These are phyloP conservation scores for Prinsepia uniflora DNA, from an alignment of 306 rosid species.

Conservation along the genomic window DNA sequence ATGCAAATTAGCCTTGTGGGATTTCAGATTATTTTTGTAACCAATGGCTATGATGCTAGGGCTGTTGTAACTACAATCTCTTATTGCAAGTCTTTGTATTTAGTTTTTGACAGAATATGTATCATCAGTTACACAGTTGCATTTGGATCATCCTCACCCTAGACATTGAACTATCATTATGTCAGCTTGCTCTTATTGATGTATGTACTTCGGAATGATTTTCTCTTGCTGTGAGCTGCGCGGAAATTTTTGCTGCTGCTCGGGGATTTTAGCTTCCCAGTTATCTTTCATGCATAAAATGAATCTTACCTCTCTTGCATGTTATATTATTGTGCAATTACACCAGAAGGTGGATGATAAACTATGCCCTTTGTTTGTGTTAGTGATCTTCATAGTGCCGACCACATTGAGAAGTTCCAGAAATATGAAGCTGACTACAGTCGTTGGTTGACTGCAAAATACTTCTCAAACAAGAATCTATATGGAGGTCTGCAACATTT, in stretches of 20 bases:
- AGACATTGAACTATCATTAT: not conserved
- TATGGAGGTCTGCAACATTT: constrained; percentile 40
- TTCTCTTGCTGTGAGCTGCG: not conserved
- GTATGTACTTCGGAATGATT: not conserved
- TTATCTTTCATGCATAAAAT: not conserved
- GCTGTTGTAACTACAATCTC: not conserved
- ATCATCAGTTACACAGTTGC: not conserved
- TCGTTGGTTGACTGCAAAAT: constrained; percentile 42
- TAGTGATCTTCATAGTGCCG: constrained; percentile 28
- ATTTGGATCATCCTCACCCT: not conserved
- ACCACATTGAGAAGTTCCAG: constrained; percentile 41
- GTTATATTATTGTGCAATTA: not conserved
- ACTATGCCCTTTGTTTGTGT: constrained; percentile 19
- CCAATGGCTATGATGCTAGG: not conserved
- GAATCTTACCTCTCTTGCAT: not conserved
- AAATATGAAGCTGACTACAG: constrained; percentile 50
- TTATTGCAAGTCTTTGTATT: not conserved
- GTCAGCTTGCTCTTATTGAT: not conserved
- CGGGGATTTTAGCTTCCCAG: not conserved
- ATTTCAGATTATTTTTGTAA: not conserved
- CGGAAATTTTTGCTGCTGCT: not conserved
- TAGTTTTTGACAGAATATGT: not conserved
- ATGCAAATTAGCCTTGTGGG: not conserved
- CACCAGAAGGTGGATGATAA: not conserved
- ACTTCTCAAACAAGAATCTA: constrained; percentile 45